Evolutionary conservation across 2,329 filamentous ascomycete species (phyloP).

Genomic region (Fusarium haematococcum): DNA sequence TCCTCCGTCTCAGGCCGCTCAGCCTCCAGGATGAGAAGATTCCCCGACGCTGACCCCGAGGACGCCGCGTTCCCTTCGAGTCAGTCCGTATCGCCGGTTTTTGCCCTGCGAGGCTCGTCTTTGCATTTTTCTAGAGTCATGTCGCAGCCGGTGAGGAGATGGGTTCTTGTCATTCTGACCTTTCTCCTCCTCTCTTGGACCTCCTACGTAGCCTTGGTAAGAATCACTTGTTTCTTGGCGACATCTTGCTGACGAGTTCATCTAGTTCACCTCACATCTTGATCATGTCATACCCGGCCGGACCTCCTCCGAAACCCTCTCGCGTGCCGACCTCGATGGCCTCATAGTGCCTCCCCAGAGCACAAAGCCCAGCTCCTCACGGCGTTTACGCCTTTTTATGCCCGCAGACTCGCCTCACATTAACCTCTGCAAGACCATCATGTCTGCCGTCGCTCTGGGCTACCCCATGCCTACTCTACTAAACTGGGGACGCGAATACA

Average conservation of each 20-base stretch:
- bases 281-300: background rate
- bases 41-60: slow-evolving; percentile 10
- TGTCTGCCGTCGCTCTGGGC: slow-evolving; percentile 53
- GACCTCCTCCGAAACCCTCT: background rate
- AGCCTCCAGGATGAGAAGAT: slow-evolving; percentile 31
- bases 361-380: slow-evolving; percentile 18
- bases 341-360: slow-evolving; percentile 15
- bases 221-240: accelerated
- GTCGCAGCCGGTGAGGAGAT: slow-evolving; percentile 9
- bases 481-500: slow-evolving; percentile 54
- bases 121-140: background rate
- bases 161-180: background rate
- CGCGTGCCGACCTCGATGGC: slow-evolving; percentile 12
- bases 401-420: slow-evolving; percentile 51
- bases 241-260: background rate
- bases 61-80: slow-evolving; percentile 22
- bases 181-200: slow-evolving; percentile 27
- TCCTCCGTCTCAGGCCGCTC: slow-evolving; percentile 21
- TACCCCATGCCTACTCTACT: slow-evolving; percentile 53
- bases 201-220: slow-evolving; percentile 2
- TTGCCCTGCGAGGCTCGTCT: slow-evolving; percentile 6
- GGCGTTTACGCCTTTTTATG: slow-evolving; percentile 53
- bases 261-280: slow-evolving; percentile 23
- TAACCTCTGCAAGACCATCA: slow-evolving; percentile 54
- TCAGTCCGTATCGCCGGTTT: background rate